Base-by-base conservation (phyloP, 2,329 filamentous ascomycete species). In the Cladosporium cucumerinum region DNA sequence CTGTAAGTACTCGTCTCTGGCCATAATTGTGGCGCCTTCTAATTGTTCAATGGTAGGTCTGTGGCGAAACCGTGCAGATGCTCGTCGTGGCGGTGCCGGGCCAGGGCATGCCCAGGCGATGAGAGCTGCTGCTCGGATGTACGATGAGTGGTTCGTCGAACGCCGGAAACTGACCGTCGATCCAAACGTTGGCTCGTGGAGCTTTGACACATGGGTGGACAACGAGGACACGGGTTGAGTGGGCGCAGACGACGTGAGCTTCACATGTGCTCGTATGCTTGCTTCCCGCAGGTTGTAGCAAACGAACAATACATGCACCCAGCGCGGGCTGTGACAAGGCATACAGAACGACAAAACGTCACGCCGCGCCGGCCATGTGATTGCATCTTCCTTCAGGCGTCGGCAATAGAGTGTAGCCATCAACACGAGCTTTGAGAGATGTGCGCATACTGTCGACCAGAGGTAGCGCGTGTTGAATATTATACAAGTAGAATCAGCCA, bases 61-160 rank as follows among this genome's bases (percentile, higher is more conserved):
- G 79, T 82, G 85, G 86, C 76, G 87, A 78, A 77, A 85, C 81
- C 77, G 80, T 12, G 74, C 86, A 80, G 79, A 86, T 83, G 77
- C 85, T 81, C 78, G 90, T 83, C 78, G 85, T 77, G 77, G 89
- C 78, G 83, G 85, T 0, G 71, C 72, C 1, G 85, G 85, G 0
- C 83, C 84, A 12, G 86, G 84, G 82, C 85, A 87, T 23, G 57
- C 52, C 49, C 61, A 48, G 21, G 65, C 65, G 11, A 66, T 66
- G 65, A 39, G 30, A 18, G 54, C 61, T 23, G 65, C 65, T 14
- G 48, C 32, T 18, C 46, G 49, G 18, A 64, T 63, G 60, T 66
- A 66, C 28, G 55, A 66, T 14, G 65, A 66, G 48, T 66, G 65
- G 65, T 60, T 59, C n/a, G 65, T 66, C 52, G 60, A 66, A 21